These are phyloP conservation scores for Caulochytrium protostelioides DNA, from an alignment of 371 early-diverging fungal species.

Conservation along the genomic window DNA sequence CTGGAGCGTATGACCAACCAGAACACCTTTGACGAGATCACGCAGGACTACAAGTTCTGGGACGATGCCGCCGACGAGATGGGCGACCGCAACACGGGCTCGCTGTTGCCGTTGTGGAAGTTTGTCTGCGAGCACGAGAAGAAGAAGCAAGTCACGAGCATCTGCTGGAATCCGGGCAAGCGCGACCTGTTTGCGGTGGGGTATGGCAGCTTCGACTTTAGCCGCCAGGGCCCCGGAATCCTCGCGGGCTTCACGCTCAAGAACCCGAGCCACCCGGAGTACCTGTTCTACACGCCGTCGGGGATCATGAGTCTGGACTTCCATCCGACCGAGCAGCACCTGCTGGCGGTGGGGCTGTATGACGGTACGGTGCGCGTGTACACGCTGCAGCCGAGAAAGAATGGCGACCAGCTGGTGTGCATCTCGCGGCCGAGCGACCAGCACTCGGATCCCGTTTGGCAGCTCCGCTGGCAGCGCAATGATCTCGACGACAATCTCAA, in stretches of 20 bases:
- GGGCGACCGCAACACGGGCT: slow-evolving; percentile 21
- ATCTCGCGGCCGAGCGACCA: background rate
- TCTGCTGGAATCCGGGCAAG: slow-evolving; percentile 27
- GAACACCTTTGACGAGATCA: slow-evolving; percentile 35
- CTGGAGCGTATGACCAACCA: slow-evolving; percentile 39
- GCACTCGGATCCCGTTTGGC: slow-evolving; percentile 12
- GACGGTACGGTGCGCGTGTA: slow-evolving; percentile 31
- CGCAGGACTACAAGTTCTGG: slow-evolving; percentile 40
- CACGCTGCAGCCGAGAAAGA: slow-evolving; percentile 26
- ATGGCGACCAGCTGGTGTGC: slow-evolving; percentile 19
- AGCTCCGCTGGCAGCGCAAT: slow-evolving; percentile 34
- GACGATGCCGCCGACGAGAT: slow-evolving; percentile 37
- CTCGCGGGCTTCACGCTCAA: slow-evolving; percentile 32
- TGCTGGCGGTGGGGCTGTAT: slow-evolving; percentile 29
- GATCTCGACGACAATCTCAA: slow-evolving; percentile 34
- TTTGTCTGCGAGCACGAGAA: slow-evolving; percentile 30
- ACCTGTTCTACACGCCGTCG: slow-evolving; percentile 19
- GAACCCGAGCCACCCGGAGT: slow-evolving; percentile 33
- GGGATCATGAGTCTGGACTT: slow-evolving; percentile 32
- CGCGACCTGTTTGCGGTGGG: slow-evolving; percentile 32
- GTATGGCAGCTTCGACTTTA: slow-evolving; percentile 33
- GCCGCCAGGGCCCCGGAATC: slow-evolving; percentile 32
- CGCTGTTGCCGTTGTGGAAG: slow-evolving; percentile 31
- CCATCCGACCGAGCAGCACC: slow-evolving; percentile 20
- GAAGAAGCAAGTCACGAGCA: slow-evolving; percentile 28